Base-by-base conservation (phyloP, 495 filamentous ascomycete species). In the Lophiostoma macrostomum region DNA sequence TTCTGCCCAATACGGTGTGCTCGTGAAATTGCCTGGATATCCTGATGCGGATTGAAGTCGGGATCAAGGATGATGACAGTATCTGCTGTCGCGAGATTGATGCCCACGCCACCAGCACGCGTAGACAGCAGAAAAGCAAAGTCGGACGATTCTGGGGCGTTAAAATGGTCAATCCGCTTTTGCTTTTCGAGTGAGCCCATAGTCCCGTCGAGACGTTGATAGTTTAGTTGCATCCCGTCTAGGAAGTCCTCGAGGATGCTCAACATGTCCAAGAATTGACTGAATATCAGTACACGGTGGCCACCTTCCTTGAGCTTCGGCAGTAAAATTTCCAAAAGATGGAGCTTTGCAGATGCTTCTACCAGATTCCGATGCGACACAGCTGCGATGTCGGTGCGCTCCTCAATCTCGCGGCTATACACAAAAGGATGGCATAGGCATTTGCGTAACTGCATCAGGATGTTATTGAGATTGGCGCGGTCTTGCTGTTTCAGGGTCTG, bases 21-120 rank as follows among this genome's bases (percentile, higher is more conserved):
- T 53, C 93, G 84, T 6, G 90, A 95, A 4, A 97, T 71, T 0
- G 93, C 93, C 69, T 99, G 93, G 56, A 97, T 88, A 64, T 99
- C 93, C 67, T 97, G 93, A 61, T 97, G 93, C 0, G 93, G 93
- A 58, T 99, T 99, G 73, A 95, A 97, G 63, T 99, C 93, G 0
- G 93, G 94, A 64, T 99, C 93, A 58, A 96, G 83, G 40, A 99
- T 96, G 46, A 99, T 96, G 55, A 99, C 93, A 0, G 94, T 99
- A 63, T 99, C 93, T 2, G 93, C 93, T 24, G 89, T 95, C 0
- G 94, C 93, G 38, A 99, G 79, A 63, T 99, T 99, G 73, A 99
- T 99, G 13, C 93, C 93, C 1, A 97, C 91, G 42, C 93, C 93
- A 30, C 93, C 93, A 5, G 93, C 90, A 54, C 93, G 84, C 13